Base-by-base conservation (phyloP, 768 basidiomycete genomes). In the Leccinum uliginosum region DNA sequence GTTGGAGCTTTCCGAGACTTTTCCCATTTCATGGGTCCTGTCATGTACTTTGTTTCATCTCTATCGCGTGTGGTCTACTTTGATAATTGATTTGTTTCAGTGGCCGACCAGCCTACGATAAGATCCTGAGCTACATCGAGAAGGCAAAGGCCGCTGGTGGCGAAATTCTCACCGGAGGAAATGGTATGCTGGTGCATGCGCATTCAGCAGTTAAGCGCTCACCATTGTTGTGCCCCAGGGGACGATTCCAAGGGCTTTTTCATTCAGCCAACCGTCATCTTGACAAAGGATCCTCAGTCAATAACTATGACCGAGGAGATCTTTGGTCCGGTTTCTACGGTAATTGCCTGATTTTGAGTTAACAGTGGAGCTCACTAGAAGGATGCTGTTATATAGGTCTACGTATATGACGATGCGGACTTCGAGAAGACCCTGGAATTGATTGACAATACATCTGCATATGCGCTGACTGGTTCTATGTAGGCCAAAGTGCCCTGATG, bases 381-480 rank as follows among this genome's bases (percentile, higher is more conserved):
- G 40, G 9, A 43, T 32, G 8, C 24, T 15, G n/a, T 24, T 26
- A 29, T 61, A 17, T 53, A 91, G 88, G 82, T 90, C 56, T 98
- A 83, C 73, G 86, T 98, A 2, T 99, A 87, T 70, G 85, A 93
- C 58, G 96, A 98, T 67, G 80, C 74, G 19, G 83, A 96, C 56
- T 97, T 82, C 62, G 93, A 97, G 58, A 78, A 90, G 74, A 96
- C 89, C 0, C 81, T 92, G 61, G 85, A 93, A 43, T 74, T 98
- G 50, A 86, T 98, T 67, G 89, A 98, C 75, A 76, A 78, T 21
- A 91, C 95, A 0, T 89, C 93, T 29, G 75, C 80, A 47, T 99
- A 99, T 72, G 97, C 85, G 3, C 77, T 99, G 27, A 99, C 97
- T n/a, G 97, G 97, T 34, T 78, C 95, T 11, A 91, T 97, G 92